phyloP scores from a whole-genome alignment of 2,329 filamentous ascomycete genomes.

The Trichoderma afroharzianum region DNA sequence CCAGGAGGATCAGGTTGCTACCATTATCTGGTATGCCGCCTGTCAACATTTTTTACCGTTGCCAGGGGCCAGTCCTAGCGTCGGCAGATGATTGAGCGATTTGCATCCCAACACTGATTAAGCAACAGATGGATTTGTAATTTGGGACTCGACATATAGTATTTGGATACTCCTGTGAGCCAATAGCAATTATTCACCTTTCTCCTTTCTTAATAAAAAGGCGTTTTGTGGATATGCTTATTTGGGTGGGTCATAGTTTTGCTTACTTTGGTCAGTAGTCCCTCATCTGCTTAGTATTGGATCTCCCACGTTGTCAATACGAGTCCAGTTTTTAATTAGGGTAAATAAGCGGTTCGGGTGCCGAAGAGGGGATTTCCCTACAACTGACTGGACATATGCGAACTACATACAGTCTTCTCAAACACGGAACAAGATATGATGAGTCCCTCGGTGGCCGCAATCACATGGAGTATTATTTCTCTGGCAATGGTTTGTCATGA shows the following conservation, averaged over 20 bases:
- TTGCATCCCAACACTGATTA: background rate
- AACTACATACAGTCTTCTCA: background rate
- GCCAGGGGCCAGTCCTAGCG: background rate
- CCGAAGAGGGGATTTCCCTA: background rate
- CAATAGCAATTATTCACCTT: background rate
- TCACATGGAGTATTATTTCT: background rate
- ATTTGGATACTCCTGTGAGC: background rate
- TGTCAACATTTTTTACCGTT: background rate
- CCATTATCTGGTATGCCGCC: background rate
- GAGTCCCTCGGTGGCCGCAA: background rate
- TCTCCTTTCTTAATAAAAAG: background rate
- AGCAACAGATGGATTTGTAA: background rate
- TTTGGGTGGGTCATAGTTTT: background rate
- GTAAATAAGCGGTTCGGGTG: background rate
- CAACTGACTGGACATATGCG: background rate
- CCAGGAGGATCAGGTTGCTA: background rate
- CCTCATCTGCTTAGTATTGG: background rate
- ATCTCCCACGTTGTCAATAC: background rate
- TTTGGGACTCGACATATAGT: background rate
- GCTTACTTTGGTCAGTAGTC: background rate
- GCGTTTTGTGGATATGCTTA: background rate
- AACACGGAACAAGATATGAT: background rate
- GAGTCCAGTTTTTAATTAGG: background rate
- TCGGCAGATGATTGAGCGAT: background rate
- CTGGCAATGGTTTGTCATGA: background rate